These are phyloP conservation scores for Hortiboletus flavorubellus DNA, from an alignment of 768 basidiomycete species.

Conservation along the genomic window DNA sequence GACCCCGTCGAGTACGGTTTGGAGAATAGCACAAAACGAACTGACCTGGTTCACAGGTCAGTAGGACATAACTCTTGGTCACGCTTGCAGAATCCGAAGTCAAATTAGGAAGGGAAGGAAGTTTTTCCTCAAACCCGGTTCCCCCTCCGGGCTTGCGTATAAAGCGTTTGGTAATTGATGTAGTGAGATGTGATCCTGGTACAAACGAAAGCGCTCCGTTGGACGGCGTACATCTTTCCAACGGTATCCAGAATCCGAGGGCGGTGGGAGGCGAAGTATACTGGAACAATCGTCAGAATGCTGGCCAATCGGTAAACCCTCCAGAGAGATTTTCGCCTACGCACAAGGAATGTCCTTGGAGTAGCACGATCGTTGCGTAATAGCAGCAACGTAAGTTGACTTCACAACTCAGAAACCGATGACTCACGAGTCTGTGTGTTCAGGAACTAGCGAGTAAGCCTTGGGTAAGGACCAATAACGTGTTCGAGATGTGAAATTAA, in stretches of 20 bases:
- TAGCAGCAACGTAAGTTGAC: background rate
- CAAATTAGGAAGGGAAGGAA: constrained; percentile 23
- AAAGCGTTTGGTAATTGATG: constrained; percentile 79
- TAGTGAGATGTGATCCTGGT: constrained; percentile 82
- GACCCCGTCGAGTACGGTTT: background rate
- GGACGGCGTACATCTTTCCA: constrained; percentile 78
- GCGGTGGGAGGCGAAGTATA: constrained; percentile 92
- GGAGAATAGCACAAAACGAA: background rate
- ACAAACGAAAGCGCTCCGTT: constrained; percentile 89
- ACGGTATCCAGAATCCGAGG: constrained; percentile 94
- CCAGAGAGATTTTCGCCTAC: constrained; percentile 14
- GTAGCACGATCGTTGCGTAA: background rate
- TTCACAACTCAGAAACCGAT: background rate
- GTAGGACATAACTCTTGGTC: constrained; percentile 55
- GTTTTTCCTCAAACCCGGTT: constrained; percentile 77
- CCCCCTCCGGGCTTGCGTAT: constrained; percentile 73
- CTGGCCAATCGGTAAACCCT: background rate
- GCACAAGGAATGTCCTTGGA: constrained; percentile 68
- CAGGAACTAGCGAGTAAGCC: constrained; percentile 53
- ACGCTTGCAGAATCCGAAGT: constrained; percentile 1
- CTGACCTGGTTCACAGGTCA: constrained; percentile 70
- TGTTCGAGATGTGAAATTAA: constrained; percentile 7
- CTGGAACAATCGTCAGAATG: constrained; percentile 37
- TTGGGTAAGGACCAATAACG: background rate
- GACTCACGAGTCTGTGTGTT: constrained; percentile 91